Conservation (phyloP, 2,329 filamentous ascomycete genomes). For the Thermoascus crustaceus region DNA sequence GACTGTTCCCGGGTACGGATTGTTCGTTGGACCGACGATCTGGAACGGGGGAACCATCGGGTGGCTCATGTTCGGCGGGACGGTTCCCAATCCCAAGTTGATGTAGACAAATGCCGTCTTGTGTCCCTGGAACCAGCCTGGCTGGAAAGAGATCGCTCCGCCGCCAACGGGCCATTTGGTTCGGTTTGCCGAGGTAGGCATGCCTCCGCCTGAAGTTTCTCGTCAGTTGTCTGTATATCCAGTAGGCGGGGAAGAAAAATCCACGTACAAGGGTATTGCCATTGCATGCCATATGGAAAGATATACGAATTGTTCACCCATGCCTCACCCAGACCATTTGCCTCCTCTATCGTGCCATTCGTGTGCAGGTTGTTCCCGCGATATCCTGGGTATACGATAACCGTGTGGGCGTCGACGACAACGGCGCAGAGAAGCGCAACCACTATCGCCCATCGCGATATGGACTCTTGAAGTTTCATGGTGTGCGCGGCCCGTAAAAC, state of each 20-base stretch:
- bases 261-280: slow-evolving; percentile 83
- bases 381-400: slow-evolving; percentile 81
- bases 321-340: slow-evolving; percentile 39
- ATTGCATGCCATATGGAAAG: slow-evolving; percentile 87
- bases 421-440: slow-evolving; percentile 29
- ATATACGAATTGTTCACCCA: slow-evolving; percentile 38
- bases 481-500: slow-evolving; percentile 6
- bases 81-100: slow-evolving; percentile 78
- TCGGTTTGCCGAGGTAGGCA: slow-evolving; percentile 67
- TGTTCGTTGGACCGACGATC: slow-evolving; percentile 70
- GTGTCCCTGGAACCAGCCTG: slow-evolving; percentile 94
- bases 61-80: slow-evolving; percentile 80
- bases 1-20: slow-evolving; percentile 78
- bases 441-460: slow-evolving; percentile 20
- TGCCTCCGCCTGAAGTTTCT: slow-evolving; percentile 63
- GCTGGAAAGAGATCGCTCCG: slow-evolving; percentile 82
- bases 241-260: background rate
- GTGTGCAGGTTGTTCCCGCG: slow-evolving; percentile 77
- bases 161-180: slow-evolving; percentile 86
- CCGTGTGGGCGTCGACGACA: slow-evolving; percentile 52
- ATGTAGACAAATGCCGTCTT: slow-evolving; percentile 74
- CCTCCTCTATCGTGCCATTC: slow-evolving; percentile 51
- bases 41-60: slow-evolving; percentile 74
- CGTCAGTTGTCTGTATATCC: background rate
- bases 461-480: slow-evolving; percentile 21